A percentile compares a stretch with the other conserved stretches of the same genome.
These are phyloP conservation scores for Meredithiella fracta DNA, from an alignment of 2,329 filamentous ascomycete genomes.

Conservation along the genomic window DNA sequence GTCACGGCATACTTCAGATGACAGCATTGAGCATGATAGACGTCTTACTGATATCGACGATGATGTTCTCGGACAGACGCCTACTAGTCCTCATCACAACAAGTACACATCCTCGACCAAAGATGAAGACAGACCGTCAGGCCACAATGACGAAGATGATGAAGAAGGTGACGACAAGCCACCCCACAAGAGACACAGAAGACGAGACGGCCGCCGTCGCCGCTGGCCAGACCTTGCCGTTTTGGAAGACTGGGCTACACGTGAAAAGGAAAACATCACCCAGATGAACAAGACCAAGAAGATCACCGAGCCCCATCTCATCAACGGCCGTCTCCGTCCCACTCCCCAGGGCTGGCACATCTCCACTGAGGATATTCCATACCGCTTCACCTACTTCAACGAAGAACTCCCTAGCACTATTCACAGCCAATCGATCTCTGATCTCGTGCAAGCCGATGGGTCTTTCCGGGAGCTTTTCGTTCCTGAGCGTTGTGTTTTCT, in stretches of 20 bases:
- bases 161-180: slow-evolving; percentile 17
- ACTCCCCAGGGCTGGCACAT: slow-evolving; percentile 69
- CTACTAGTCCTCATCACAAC: slow-evolving; percentile 17
- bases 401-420: slow-evolving; percentile 93
- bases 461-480: slow-evolving; percentile 81
- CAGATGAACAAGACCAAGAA: slow-evolving; percentile 75
- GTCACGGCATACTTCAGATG: slow-evolving; percentile 17
- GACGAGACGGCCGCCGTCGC: slow-evolving; percentile 34
- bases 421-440: slow-evolving; percentile 87
- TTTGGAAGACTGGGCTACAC: slow-evolving; percentile 74
- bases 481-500: slow-evolving; percentile 63
- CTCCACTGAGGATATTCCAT: slow-evolving; percentile 76
- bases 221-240: slow-evolving; percentile 74
- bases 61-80: slow-evolving; percentile 84
- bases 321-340: slow-evolving; percentile 75
- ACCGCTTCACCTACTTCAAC: slow-evolving; percentile 97
- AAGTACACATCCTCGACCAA: slow-evolving; percentile 5
- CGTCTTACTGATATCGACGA: slow-evolving; percentile 46
- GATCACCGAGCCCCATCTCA: slow-evolving; percentile 82
- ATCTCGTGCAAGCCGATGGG: slow-evolving; percentile 70
- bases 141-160: slow-evolving; percentile 26
- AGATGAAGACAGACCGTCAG: slow-evolving; percentile 34
- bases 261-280: slow-evolving; percentile 76
- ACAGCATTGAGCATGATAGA: slow-evolving; percentile 7
- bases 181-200: slow-evolving; percentile 10